Percentiles rank a stretch among this genome's conserved stretches.
phyloP scores from a whole-genome alignment of 441 rosid species.

The Erysimum pusillum region DNA sequence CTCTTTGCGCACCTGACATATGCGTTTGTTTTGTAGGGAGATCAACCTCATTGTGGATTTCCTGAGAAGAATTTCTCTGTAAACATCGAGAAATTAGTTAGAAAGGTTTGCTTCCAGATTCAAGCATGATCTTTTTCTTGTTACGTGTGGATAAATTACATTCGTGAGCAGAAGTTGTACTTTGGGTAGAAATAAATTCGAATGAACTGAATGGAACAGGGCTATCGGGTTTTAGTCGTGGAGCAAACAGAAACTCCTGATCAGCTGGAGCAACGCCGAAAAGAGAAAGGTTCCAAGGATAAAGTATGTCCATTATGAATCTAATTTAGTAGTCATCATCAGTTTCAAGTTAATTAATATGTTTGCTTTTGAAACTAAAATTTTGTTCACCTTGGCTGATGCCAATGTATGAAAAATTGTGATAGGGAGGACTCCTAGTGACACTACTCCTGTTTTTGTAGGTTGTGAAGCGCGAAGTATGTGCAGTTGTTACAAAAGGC shows the following conservation, averaged over 20 bases:
- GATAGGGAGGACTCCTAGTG: constrained; percentile 41
- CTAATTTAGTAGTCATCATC: constrained; percentile 27
- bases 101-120: constrained; percentile 68
- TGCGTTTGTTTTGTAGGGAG: constrained; percentile 70
- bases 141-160: constrained; percentile 17
- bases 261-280: constrained; percentile 94
- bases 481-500: constrained; percentile 96
- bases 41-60: constrained; percentile 99
- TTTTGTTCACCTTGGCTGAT: constrained; percentile 14
- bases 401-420: constrained; percentile 17
- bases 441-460: constrained; percentile 52
- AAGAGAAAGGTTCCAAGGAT: constrained; percentile 90
- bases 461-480: constrained; percentile 99
- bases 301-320: constrained; percentile 64
- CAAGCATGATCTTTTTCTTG: constrained; percentile 23
- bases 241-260: constrained; percentile 99
- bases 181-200: constrained; percentile 30
- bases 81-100: constrained; percentile 91
- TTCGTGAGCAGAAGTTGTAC: constrained; percentile 33
- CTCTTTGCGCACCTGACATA: constrained; percentile 34
- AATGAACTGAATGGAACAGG: constrained; percentile 64
- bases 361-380: constrained; percentile 25
- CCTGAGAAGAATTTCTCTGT: constrained; percentile 95
- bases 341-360: constrained; percentile 21
- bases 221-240: constrained; percentile 93